Evolutionary conservation across 2,329 filamentous ascomycete species (phyloP).

Genomic region (Phyllosticta paracitricarpa): DNA sequence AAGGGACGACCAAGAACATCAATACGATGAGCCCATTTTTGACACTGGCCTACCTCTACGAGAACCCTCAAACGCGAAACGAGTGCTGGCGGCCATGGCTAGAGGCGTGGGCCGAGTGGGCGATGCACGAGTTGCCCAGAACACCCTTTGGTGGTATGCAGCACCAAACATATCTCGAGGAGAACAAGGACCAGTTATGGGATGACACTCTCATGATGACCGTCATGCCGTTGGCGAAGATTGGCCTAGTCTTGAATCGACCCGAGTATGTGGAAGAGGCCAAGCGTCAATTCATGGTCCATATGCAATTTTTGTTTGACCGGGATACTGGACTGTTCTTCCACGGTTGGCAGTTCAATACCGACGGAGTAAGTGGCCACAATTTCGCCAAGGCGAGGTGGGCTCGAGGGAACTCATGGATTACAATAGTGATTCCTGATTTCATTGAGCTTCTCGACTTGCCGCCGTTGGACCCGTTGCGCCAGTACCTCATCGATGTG

Average conservation of each 20-base stretch:
- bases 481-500: slow-evolving; percentile 50
- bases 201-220: slow-evolving; percentile 87
- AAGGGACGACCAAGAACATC: slow-evolving; percentile 74
- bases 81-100: slow-evolving; percentile 65
- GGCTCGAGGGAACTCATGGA: slow-evolving; percentile 59
- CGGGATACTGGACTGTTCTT: slow-evolving; percentile 63
- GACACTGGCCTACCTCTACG: slow-evolving; percentile 68
- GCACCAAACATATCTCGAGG: slow-evolving; percentile 61
- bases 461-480: slow-evolving; percentile 48
- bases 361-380: slow-evolving; percentile 36
- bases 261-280: slow-evolving; percentile 69
- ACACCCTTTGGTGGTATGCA: slow-evolving; percentile 66
- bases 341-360: slow-evolving; percentile 70
- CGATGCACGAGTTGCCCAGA: slow-evolving; percentile 63
- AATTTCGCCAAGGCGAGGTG: slow-evolving; percentile 48
- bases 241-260: slow-evolving; percentile 58
- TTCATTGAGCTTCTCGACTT: slow-evolving; percentile 65
- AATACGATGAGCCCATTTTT: slow-evolving; percentile 75
- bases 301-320: slow-evolving; percentile 72
- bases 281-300: slow-evolving; percentile 65
- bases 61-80: slow-evolving; percentile 51
- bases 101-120: slow-evolving; percentile 75
- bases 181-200: slow-evolving; percentile 69
- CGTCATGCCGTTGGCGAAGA: slow-evolving; percentile 69
- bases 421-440: slow-evolving; percentile 76